A percentile compares a stretch with the other conserved stretches of the same genome.
These are phyloP conservation scores for Ophiostoma ips DNA, from an alignment of 2,329 filamentous ascomycete genomes.

Conservation along the genomic window DNA sequence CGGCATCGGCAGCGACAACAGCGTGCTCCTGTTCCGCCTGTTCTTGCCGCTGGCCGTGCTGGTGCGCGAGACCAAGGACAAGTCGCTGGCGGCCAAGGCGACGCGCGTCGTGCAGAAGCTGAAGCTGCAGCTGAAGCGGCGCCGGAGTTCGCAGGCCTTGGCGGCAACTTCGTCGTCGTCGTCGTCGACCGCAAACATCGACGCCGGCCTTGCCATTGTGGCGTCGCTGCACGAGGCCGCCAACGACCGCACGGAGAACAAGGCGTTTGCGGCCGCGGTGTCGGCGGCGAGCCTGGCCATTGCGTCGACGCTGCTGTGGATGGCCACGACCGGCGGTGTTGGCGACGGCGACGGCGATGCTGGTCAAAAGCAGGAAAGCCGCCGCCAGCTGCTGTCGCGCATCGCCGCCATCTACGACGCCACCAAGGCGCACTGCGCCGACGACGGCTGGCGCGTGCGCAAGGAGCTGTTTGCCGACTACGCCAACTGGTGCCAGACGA, in stretches of 20 bases:
- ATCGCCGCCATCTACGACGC: conserved; percentile 51
- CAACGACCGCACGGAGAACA: conserved; percentile 39
- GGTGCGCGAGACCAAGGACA: conserved; percentile 61
- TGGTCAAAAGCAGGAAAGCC: conserved; percentile 23
- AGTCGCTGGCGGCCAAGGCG: conserved; percentile 61
- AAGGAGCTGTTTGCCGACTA: conserved; percentile 56
- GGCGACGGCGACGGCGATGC: not conserved
- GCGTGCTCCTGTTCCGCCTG: conserved; percentile 48
- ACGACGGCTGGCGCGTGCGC: conserved; percentile 45
- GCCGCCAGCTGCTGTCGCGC: conserved; percentile 31
- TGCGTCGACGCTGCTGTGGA: conserved; percentile 47
- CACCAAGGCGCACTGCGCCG: conserved; percentile 46
- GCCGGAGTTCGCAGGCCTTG: conserved; percentile 16
- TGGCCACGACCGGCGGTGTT: conserved; percentile 19
- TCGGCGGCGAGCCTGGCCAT: conserved; percentile 59
- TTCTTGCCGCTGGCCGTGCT: conserved; percentile 65
- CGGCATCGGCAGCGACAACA: not conserved
- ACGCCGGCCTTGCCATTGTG: conserved; percentile 42
- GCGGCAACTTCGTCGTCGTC: conserved; percentile 19
- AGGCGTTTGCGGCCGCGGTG: conserved; percentile 59
- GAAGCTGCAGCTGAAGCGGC: conserved; percentile 52
- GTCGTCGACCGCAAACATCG: conserved; percentile 23
- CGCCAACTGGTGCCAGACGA: conserved; percentile 48
- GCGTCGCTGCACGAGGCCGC: conserved; percentile 56
- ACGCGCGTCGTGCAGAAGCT: conserved; percentile 59